phyloP scores from a whole-genome alignment of 768 basidiomycete genomes.

The Phylloporus sp. region DNA sequence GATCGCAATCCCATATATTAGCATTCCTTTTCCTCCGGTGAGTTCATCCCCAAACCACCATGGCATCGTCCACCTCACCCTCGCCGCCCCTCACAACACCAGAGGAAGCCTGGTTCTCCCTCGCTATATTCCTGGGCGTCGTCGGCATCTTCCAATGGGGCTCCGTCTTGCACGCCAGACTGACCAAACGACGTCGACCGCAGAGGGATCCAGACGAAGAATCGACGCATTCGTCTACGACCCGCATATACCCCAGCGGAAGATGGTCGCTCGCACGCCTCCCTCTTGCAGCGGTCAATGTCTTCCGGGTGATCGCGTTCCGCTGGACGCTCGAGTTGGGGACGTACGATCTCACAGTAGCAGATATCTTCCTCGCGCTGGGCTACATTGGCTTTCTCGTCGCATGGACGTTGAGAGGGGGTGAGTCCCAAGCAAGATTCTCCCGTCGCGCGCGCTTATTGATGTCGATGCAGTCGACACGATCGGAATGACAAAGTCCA shows the following conservation, averaged over 20 bases:
- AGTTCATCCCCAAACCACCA: background rate
- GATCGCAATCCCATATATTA: no score
- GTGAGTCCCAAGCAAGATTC: constrained; percentile 31
- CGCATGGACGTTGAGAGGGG: constrained; percentile 39
- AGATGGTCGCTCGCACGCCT: constrained; percentile 37
- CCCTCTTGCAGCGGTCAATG: constrained; percentile 35
- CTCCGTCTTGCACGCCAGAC: constrained; percentile 20
- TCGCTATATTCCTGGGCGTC: constrained; percentile 11
- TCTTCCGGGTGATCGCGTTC: constrained; percentile 47
- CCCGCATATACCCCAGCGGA: constrained; percentile 14
- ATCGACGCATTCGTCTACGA: constrained; percentile 1
- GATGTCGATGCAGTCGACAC: constrained; percentile 1
- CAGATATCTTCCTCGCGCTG: constrained; percentile 44
- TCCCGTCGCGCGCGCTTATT: no score
- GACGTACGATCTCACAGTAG: constrained; percentile 33
- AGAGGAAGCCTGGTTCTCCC: constrained; percentile 15
- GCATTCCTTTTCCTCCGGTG: background rate
- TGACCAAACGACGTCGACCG: constrained; percentile 1
- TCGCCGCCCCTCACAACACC: background rate
- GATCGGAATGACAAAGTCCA: background rate
- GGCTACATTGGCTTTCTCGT: constrained; percentile 44
- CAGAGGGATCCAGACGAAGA: constrained; percentile 13
- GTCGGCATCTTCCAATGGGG: constrained; percentile 28
- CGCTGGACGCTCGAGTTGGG: constrained; percentile 46
- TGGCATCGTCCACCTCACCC: background rate